phyloP scores from a whole-genome alignment of 202 grass and related monocot genomes.

The Setaria italica region DNA sequence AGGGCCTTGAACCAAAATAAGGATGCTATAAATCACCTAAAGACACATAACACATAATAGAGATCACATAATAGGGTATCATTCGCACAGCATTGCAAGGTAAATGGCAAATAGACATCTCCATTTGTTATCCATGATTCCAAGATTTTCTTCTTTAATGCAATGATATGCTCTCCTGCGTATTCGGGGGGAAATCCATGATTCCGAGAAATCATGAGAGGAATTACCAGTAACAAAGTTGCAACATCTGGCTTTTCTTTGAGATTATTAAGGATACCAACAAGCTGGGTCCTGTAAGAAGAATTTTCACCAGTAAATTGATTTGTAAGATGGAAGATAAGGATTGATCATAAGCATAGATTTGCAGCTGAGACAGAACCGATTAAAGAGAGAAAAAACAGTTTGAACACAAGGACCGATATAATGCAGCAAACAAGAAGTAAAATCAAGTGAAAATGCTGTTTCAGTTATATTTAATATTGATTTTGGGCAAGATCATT shows the following conservation, averaged over 20 bases:
- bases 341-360: slow-evolving; percentile 1
- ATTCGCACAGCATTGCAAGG: slow-evolving; percentile 32
- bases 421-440: slow-evolving; percentile 27
- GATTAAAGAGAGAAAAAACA: neutral
- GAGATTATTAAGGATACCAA: slow-evolving; percentile 95
- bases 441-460: slow-evolving; percentile 40
- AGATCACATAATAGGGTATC: neutral
- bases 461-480: slow-evolving; percentile 29
- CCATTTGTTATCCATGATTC: slow-evolving; percentile 27
- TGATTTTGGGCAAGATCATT: slow-evolving; percentile 25
- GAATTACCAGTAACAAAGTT: slow-evolving; percentile 87
- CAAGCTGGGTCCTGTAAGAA: slow-evolving; percentile 82
- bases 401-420: slow-evolving; percentile 16
- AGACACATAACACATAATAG: neutral
- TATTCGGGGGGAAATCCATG: neutral
- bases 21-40: slow-evolving; percentile 4
- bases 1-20: neutral
- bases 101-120: slow-evolving; percentile 43
- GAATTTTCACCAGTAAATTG: slow-evolving; percentile 30
- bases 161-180: too few relatives aligned
- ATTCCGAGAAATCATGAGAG: slow-evolving; percentile 32
- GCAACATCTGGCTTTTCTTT: slow-evolving; percentile 99
- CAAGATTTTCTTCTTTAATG: neutral
- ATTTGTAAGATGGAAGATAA: slow-evolving; percentile 1
- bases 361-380: neutral